Evolutionary conservation across 768 basidiomycete genomes (phyloP), one percentile per base, ranked within the genome.

Genomic region (Xerocomellus amylosporus): DNA sequence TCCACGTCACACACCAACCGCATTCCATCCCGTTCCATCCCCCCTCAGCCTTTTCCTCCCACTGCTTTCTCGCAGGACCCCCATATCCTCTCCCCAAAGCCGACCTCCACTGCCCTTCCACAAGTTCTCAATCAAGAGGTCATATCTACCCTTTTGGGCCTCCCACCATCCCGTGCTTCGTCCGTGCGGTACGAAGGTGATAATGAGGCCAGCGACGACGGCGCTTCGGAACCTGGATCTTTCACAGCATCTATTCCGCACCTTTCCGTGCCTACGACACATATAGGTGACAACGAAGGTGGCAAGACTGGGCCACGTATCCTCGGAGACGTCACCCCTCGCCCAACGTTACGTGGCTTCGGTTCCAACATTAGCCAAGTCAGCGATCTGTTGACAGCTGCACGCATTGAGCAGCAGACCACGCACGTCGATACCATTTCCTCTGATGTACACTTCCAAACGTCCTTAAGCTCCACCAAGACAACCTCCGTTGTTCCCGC

Each of bases 91-190:
- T 80, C 82, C n/a, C 83, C 82, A 8, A 77, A 81, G 51, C 82
- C 84, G 1, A 80, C 80, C 3, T 74, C 74, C 1, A 76, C 74
- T 4, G 62, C 79, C 12, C 73, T 75, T 7, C 86, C 87, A 0
- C 86, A 88, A 64, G 78, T 89, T 19, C 79, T 90, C 42, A 84
- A 82, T 48, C 83, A 86, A 64, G 82, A 87, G 51, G 87, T 89
- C 37, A 82, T 88, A 36, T 81, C 81, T 2, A 75, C 79, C 4
- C 76, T 90, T 9, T 74, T 88, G 3, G 86, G 87, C 5, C 72
- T 86, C 38, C 71, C 73, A 2, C 70, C 73, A 6, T 73, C 71
- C 8, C 71, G 74, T 33, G 65, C 72, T 46, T 73, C 72, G 17
- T 69, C 69, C 73, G 39, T 77, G 65, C 51, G 81, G 72, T 72